Percentiles rank a stretch among this genome's conserved stretches.
phyloP scores from a whole-genome alignment of 2,329 filamentous ascomycete species.

The Ophiocordyceps camponoti-saundersi region DNA sequence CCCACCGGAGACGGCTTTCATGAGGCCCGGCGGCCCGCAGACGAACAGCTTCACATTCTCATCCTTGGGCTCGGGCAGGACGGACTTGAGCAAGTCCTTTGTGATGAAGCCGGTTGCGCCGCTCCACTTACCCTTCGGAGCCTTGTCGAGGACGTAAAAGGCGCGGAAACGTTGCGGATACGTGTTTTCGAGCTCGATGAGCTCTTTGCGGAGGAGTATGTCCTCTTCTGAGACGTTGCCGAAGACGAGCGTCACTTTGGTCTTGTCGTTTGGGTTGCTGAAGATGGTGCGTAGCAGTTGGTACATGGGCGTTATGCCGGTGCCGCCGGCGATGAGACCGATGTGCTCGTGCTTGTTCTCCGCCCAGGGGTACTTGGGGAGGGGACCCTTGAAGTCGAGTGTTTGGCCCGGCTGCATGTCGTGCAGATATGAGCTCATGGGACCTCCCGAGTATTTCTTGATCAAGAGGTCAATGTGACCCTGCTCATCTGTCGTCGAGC shows the following conservation, averaged over 20 bases:
- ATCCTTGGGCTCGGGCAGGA: constrained; percentile 79
- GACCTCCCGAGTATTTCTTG: constrained; percentile 79
- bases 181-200: constrained; percentile 77
- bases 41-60: constrained; percentile 91
- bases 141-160: constrained; percentile 81
- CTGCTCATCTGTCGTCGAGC: constrained; percentile 36
- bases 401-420: constrained; percentile 64
- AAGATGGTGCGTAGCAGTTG: constrained; percentile 85
- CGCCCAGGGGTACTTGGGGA: constrained; percentile 83
- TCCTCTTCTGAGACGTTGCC: constrained; percentile 83
- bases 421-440: constrained; percentile 85
- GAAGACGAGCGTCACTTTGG: constrained; percentile 89
- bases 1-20: constrained; percentile 76
- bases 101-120: constrained; percentile 58
- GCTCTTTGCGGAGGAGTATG: constrained; percentile 77
- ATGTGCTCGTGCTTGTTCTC: constrained; percentile 90
- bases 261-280: constrained; percentile 91
- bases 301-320: constrained; percentile 96
- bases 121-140: constrained; percentile 63
- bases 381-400: constrained; percentile 85
- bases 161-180: constrained; percentile 90
- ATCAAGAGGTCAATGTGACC: constrained; percentile 80
- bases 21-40: constrained; percentile 81
- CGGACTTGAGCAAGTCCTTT: constrained; percentile 88
- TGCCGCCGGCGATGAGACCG: constrained; percentile 78